Base-by-base conservation (phyloP, 1,284 basidiomycete genomes). In the Gymnopus androsaceus region DNA sequence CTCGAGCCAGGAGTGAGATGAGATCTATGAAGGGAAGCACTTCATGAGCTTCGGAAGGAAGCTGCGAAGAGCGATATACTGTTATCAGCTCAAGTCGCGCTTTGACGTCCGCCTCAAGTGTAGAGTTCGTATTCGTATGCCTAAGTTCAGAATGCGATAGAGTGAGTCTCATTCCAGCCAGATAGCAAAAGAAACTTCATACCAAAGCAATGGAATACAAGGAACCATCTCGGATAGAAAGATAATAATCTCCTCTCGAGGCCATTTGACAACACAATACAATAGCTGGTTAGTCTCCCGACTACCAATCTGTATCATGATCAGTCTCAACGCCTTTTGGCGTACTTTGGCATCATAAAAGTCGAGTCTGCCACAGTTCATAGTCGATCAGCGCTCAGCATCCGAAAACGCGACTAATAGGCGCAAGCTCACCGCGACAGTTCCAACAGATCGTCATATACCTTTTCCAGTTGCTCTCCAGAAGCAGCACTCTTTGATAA, bases 241-340 rank as follows among this genome's bases (percentile, higher is more conserved):
- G 14, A 62, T 57, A 23, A 52, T 52, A 17, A 62, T 62, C 37
- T 62, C 61, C 25, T 54, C 46, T 34, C 25, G 25, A 36, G 61
- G 61, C 61, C 61, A 62, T 50, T 62, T 60, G 21, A 51, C 52
- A 49, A 60, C 58, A 30, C 61, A 60, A 8, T 38, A 25, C 21
- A 54, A 46, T n/a, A 62, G 46, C 30, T 60, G 59, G 27, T 30
- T 40, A 11, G 54, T 58, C 45, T 62, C 59, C 33, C 59, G 54
- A 51, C 59, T 62, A 14, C 59, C 59, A 37, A 62, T 62, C 36
- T 62, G 61, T 31, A 62, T 62, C 61, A 62, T 60, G 30, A 62
- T 60, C 33, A 62, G 11, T 23, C 52, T 54, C 8, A 62, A 34
- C 3, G 61, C 61, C 37, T 56, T 58, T n/a, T 59, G 58, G 49